Percentiles rank a stretch among this genome's conserved stretches.
Evolutionary conservation across 352 stramenopile genomes (phyloP).

Genomic region (Phytophthora colocasiae): DNA sequence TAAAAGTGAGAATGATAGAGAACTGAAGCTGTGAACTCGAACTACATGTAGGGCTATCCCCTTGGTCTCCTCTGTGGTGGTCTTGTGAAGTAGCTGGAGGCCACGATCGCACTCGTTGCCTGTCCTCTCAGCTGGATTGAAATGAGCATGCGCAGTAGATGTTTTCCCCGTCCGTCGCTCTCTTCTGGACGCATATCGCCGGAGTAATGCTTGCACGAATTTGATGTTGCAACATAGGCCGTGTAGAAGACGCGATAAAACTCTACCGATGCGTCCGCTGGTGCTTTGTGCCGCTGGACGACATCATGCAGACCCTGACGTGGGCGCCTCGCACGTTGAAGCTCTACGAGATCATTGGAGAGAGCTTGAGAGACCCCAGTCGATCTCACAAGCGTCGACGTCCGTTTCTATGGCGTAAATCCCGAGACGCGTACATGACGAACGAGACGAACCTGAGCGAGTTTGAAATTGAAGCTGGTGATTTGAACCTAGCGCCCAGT

Average conservation of each 20-base stretch:
- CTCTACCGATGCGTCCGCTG: conserved; percentile 67
- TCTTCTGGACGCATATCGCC: no score
- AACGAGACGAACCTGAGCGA: conserved; percentile 53
- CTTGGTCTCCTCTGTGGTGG: no score
- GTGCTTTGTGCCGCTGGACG: conserved; percentile 57
- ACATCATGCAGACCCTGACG: conserved; percentile 60
- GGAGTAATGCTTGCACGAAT: no score
- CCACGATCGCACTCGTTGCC: no score
- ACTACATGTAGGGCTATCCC: no score
- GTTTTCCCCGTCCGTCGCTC: no score
- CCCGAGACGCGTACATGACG: conserved; percentile 26
- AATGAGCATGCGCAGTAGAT: no score
- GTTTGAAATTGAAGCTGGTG: conserved; percentile 70
- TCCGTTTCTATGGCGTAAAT: conserved; percentile 32
- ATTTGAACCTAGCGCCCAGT: conserved; percentile 27
- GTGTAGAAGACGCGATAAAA: conserved; percentile 42
- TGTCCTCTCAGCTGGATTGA: no score
- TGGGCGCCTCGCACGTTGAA: conserved; percentile 41
- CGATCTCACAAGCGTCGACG: conserved; percentile 24
- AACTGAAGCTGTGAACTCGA: no score
- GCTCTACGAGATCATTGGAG: conserved; percentile 60
- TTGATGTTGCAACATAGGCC: not conserved
- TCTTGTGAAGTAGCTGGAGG: no score
- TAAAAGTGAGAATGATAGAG: no score
- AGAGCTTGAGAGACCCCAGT: conserved; percentile 29